Percentiles rank a stretch among this genome's conserved stretches.
Evolutionary conservation across 495 filamentous ascomycete genomes (phyloP).

Genomic region (Aspergillus cavernicola): DNA sequence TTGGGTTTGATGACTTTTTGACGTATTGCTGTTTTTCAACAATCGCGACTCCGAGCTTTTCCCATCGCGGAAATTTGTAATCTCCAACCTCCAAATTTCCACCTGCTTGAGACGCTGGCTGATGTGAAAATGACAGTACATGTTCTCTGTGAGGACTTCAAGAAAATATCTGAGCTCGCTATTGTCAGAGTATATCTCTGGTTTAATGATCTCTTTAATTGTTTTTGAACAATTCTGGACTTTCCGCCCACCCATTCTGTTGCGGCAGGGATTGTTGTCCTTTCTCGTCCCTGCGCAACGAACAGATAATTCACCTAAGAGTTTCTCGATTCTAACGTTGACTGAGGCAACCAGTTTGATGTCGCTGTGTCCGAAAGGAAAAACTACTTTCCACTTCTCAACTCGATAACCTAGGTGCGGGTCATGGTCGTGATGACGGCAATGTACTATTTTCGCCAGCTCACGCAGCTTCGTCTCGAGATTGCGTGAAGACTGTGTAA

Average conservation of each 20-base stretch:
- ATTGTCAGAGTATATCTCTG: neutral
- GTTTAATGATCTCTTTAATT: constrained; percentile 4
- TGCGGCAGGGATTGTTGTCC: neutral
- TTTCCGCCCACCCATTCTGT: neutral
- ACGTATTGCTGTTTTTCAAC: neutral
- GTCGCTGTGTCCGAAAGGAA: constrained; percentile 3
- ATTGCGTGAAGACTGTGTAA: constrained; percentile 3
- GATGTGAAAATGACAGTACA: neutral
- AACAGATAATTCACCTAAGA: constrained; percentile 4
- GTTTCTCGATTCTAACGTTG: neutral
- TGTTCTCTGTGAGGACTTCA: constrained; percentile 4
- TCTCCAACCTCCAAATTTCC: constrained; percentile 1
- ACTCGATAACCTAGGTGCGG: neutral
- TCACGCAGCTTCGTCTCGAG: neutral
- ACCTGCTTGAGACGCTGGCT: neutral
- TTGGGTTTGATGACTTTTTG: neutral
- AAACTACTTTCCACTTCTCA: neutral
- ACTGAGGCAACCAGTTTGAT: neutral
- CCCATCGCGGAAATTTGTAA: neutral
- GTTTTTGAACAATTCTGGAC: constrained; percentile 9
- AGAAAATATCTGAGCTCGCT: constrained; percentile 4
- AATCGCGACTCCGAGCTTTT: neutral
- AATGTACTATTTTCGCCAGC: constrained; percentile 6
- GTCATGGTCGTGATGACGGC: neutral
- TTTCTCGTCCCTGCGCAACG: neutral